phyloP scores from a whole-genome alignment of 2,329 filamentous ascomycete genomes.

The Botrytis paeoniae region DNA sequence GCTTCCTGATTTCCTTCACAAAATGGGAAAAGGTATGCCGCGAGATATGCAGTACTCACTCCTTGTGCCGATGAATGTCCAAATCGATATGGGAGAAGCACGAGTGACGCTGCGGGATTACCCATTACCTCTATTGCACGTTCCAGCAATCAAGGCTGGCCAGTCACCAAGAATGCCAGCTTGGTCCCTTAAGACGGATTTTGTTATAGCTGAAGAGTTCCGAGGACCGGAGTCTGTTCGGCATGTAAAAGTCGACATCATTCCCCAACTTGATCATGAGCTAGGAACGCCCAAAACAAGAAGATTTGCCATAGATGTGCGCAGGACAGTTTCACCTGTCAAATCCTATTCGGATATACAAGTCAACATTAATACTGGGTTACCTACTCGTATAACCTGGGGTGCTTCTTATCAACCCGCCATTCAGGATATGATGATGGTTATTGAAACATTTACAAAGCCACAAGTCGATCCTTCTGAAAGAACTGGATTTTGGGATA shows the following conservation, averaged over 20 bases:
- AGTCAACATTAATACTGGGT: constrained; percentile 87
- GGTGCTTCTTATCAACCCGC: constrained; percentile 96
- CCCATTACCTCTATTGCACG: constrained; percentile 85
- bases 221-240: constrained; percentile 76
- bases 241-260: constrained; percentile 76
- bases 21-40: constrained; percentile 95
- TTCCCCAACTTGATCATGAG: constrained; percentile 63
- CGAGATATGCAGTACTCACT: constrained; percentile 86
- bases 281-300: constrained; percentile 54
- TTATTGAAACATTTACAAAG: constrained; percentile 95
- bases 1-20: constrained; percentile 78
- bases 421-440: constrained; percentile 99
- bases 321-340: constrained; percentile 87
- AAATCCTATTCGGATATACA: constrained; percentile 94
- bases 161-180: constrained; percentile 80
- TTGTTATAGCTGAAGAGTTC: constrained; percentile 94
- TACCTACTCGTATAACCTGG: constrained; percentile 94
- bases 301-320: constrained; percentile 79
- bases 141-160: constrained; percentile 74
- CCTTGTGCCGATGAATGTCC: constrained; percentile 83
- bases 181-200: constrained; percentile 81
- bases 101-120: constrained; percentile 88
- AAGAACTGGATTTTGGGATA: constrained; percentile 96
- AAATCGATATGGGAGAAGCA: constrained; percentile 86
- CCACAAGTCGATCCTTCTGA: constrained; percentile 92